phyloP scores from a whole-genome alignment of 2,329 filamentous ascomycete species.

The Xylaria sp. region DNA sequence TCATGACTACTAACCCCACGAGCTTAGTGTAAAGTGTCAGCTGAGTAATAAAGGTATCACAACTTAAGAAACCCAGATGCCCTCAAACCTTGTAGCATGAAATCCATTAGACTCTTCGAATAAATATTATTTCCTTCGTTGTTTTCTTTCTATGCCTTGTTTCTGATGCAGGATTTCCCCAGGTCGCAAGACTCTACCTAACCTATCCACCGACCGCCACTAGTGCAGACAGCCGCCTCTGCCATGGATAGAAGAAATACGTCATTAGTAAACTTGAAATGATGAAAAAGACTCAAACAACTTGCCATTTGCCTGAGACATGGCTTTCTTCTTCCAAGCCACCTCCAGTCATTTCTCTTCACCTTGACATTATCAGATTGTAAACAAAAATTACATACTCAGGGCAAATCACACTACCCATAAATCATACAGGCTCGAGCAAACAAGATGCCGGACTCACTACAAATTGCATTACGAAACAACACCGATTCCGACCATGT shows the following conservation, averaged over 20 bases:
- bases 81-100: too few species aligned
- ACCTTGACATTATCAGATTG: background rate
- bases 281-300: background rate
- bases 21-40: too few species aligned
- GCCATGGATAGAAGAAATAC: constrained; percentile 12
- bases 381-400: background rate
- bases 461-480: constrained; percentile 68
- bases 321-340: background rate
- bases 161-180: too few species aligned
- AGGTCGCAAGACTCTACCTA: too few species aligned
- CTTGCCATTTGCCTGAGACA: constrained; percentile 9
- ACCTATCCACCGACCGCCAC: background rate
- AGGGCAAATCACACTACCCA: background rate
- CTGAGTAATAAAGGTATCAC: too few species aligned
- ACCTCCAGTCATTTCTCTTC: background rate
- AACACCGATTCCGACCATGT: constrained; percentile 63
- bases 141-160: too few species aligned
- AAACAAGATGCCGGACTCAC: constrained; percentile 53
- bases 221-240: background rate
- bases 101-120: too few species aligned
- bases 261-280: constrained; percentile 30
- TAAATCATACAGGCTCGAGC: background rate
- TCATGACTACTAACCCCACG: too few species aligned
- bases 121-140: too few species aligned
- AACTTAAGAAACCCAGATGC: too few species aligned